These are phyloP conservation scores for Leccinum uliginosum DNA, from an alignment of 768 basidiomycete species.

Conservation along the genomic window DNA sequence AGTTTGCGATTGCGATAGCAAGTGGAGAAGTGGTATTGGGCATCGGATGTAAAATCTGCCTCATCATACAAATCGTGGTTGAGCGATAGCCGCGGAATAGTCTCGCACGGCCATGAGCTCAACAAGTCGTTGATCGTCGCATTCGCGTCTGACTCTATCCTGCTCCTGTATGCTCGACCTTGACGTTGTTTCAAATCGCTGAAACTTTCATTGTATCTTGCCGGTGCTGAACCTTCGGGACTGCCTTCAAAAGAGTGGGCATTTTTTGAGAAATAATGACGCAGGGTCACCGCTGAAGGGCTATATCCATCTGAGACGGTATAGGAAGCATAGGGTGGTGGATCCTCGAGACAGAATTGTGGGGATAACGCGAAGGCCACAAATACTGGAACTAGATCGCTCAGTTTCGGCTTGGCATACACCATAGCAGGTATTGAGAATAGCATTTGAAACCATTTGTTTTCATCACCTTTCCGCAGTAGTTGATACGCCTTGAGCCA, in stretches of 20 bases:
- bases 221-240: not conserved
- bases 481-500: conserved; percentile 28
- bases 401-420: not conserved
- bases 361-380: conserved; percentile 26
- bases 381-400: not conserved
- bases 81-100: not conserved
- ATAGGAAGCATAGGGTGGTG: conserved; percentile 12
- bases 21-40: conserved; percentile 3
- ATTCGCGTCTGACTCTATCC: not conserved
- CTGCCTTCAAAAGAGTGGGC: conserved; percentile 1
- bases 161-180: not conserved
- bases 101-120: conserved; percentile 11
- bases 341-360: conserved; percentile 2
- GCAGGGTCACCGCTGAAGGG: not conserved
- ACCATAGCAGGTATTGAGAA: not conserved
- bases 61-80: not conserved
- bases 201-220: not conserved
- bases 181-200: not conserved
- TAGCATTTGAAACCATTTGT: not conserved
- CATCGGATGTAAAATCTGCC: not conserved
- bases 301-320: conserved; percentile 4
- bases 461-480: conserved; percentile 9
- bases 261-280: not conserved
- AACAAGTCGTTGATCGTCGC: conserved; percentile 1
- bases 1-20: conserved; percentile 11